Percentiles rank a stretch among this genome's conserved stretches.
These are phyloP conservation scores for Clavariopsis aquatica DNA, from an alignment of 495 filamentous ascomycete genomes.

Conservation along the genomic window DNA sequence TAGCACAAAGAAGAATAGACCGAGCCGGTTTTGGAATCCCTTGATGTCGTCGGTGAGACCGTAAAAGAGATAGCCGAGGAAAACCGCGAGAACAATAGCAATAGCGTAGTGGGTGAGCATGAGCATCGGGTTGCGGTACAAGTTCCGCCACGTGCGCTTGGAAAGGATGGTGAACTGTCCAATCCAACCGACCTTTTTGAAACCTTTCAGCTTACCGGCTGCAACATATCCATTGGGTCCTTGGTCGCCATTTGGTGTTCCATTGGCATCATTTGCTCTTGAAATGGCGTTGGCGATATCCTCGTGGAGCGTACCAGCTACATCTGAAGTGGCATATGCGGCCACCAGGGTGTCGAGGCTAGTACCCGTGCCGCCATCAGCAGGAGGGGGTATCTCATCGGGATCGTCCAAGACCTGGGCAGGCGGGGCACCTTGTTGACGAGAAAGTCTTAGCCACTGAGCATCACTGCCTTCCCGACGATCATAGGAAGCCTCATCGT, in stretches of 20 bases:
- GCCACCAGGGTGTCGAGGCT: slow-evolving; percentile 81
- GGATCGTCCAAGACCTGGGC: slow-evolving; percentile 69
- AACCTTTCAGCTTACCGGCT: slow-evolving; percentile 68
- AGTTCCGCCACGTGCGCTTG: slow-evolving; percentile 90
- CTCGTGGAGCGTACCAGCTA: slow-evolving; percentile 73
- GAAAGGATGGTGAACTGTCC: slow-evolving; percentile 89
- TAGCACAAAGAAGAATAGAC: slow-evolving; percentile 96
- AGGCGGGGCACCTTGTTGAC: slow-evolving; percentile 61
- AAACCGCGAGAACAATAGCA: slow-evolving; percentile 88
- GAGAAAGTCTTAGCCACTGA: slow-evolving; percentile 69
- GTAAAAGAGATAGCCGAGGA: slow-evolving; percentile 95
- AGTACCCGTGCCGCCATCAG: slow-evolving; percentile 60
- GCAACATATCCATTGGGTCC: slow-evolving; percentile 51
- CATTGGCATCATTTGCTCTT: slow-evolving; percentile 66
- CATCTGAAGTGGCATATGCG: slow-evolving; percentile 74
- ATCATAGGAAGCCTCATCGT: slow-evolving; percentile 66
- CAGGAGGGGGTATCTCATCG: slow-evolving; percentile 74
- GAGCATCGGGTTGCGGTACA: slow-evolving; percentile 96
- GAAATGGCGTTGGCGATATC: slow-evolving; percentile 72
- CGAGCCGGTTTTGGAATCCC: slow-evolving; percentile 98
- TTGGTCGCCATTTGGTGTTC: slow-evolving; percentile 57
- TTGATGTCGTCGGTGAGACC: slow-evolving; percentile 92
- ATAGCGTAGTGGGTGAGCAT: slow-evolving; percentile 99
- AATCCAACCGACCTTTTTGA: slow-evolving; percentile 72
- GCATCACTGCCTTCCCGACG: slow-evolving; percentile 57